Evolutionary conservation across 495 filamentous ascomycete genomes (phyloP).

Genomic region (Xylaria acuta): DNA sequence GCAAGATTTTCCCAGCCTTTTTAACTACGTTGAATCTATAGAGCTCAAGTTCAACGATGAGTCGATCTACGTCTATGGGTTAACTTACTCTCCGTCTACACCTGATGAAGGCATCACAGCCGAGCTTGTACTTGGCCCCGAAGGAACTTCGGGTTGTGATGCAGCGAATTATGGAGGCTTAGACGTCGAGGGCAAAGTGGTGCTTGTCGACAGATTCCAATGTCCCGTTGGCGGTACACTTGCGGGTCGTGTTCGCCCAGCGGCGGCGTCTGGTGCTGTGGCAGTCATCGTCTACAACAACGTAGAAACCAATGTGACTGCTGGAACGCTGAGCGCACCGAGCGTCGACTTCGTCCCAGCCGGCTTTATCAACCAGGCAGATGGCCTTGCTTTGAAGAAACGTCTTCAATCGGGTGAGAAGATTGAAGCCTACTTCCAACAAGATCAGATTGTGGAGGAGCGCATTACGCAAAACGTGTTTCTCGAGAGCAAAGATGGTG

Average conservation of each 20-base stretch:
- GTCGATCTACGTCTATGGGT: constrained; percentile 45
- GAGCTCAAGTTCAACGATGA: constrained; percentile 42
- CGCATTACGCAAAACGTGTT: constrained; percentile 49
- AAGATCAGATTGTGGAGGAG: constrained; percentile 47
- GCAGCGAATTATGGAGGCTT: constrained; percentile 42
- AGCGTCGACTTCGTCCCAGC: constrained; percentile 40
- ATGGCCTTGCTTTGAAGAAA: constrained; percentile 40
- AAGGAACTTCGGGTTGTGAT: constrained; percentile 43
- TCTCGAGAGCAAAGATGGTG: constrained; percentile 44
- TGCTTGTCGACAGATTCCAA: constrained; percentile 47
- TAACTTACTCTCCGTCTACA: constrained; percentile 53
- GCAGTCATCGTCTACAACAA: constrained; percentile 51
- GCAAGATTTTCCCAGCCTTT: constrained; percentile 51
- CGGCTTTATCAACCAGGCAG: constrained; percentile 47
- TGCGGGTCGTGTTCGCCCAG: constrained; percentile 47
- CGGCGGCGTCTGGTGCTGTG: constrained; percentile 44
- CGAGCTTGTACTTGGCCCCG: constrained; percentile 46
- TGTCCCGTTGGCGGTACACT: constrained; percentile 51
- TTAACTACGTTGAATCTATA: constrained; percentile 46
- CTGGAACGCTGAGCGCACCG: constrained; percentile 44
- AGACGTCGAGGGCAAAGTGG: constrained; percentile 54
- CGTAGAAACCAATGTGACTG: constrained; percentile 28
- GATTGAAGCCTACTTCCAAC: constrained; percentile 44
- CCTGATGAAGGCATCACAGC: constrained; percentile 46
- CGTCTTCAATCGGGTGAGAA: constrained; percentile 40